Base-by-base conservation (phyloP, 305 asterid species). In the Fraxinus velutina region DNA sequence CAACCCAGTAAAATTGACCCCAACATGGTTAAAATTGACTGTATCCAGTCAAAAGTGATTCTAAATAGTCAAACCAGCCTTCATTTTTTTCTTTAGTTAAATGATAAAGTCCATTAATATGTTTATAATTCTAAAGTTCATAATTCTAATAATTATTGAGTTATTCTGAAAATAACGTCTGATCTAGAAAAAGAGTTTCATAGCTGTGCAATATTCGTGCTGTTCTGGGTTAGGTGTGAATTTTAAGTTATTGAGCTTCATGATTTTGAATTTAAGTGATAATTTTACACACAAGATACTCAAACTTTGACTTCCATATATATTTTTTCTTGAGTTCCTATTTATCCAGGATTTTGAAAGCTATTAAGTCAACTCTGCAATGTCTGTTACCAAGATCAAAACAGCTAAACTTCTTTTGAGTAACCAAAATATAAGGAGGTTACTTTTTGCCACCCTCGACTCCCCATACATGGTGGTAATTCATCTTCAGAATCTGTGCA, bases 401-500 rank as follows among this genome's bases (percentile, higher is more conserved):
- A 52, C 8, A n/a, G 64, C 62, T 50, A 50, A 50, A 52, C 64
- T 52, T n/a, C 64, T n/a, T 52, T 52, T 50, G 60, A 50, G 57
- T 12, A 3, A 12, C 57, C 57, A 47, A 47, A 47, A n/a, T 50
- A 15, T 4, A 50, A 52, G 24, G 22, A 17, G 22, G 22, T 52
- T 52, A 52, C 9, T 52, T 52, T 50, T 17, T n/a, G 24, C 64
- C 64, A 52, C 24, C 3, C 24, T 52, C 9, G 24, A 52, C 64
- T 6, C 88, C 87, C n/a, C 92, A 90, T 84, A 89, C 89, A 21
- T 91, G 99, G 97, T 87, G 80, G 60, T 36, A 87, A 83, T 52
- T 52, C 64, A 52, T 52, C 24, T 52, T 52, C 64, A 52, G 24
- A 52, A 52, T 52, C 64, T 52, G 64, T 5, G 24, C 24, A 52